Evolutionary conservation across 225 moss, liverwort and hornwort species (phyloP).

Genomic region (Physcomitrellopsis africana): DNA sequence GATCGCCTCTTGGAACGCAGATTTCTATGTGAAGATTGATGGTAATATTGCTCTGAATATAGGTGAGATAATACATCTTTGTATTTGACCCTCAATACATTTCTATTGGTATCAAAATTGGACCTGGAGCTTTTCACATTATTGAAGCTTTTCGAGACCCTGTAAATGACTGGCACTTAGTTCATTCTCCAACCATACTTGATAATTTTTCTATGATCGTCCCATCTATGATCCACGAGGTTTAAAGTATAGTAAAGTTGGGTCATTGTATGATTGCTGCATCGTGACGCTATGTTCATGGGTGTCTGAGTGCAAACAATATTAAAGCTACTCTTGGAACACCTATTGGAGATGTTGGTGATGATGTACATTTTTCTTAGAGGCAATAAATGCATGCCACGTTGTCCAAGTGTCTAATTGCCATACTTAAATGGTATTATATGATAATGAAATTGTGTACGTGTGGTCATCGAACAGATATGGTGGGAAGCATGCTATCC

Average conservation of each 20-base stretch:
- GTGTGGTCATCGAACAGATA: slow-evolving; percentile 47
- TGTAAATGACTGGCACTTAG: neutral
- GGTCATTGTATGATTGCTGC: neutral
- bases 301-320: neutral
- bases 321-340: neutral
- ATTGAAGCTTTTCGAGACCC: neutral
- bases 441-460: slow-evolving; percentile 1
- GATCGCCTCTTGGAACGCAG: too few relatives aligned
- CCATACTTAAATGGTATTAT: neutral
- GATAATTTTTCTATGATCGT: neutral
- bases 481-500: slow-evolving; percentile 53
- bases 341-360: neutral
- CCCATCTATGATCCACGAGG: too few relatives aligned
- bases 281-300: neutral
- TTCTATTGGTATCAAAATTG: too few relatives aligned
- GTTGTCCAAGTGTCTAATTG: neutral
- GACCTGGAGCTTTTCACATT: neutral
- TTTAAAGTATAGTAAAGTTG: neutral
- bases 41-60: too few relatives aligned
- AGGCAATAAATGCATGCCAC: neutral
- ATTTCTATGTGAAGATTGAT: too few relatives aligned
- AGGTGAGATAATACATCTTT: too few relatives aligned
- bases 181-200: neutral
- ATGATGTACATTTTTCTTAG: neutral
- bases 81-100: too few relatives aligned